These are phyloP conservation scores for Alternaria arborescens DNA, from an alignment of 2,329 filamentous ascomycete species.

Conservation along the genomic window DNA sequence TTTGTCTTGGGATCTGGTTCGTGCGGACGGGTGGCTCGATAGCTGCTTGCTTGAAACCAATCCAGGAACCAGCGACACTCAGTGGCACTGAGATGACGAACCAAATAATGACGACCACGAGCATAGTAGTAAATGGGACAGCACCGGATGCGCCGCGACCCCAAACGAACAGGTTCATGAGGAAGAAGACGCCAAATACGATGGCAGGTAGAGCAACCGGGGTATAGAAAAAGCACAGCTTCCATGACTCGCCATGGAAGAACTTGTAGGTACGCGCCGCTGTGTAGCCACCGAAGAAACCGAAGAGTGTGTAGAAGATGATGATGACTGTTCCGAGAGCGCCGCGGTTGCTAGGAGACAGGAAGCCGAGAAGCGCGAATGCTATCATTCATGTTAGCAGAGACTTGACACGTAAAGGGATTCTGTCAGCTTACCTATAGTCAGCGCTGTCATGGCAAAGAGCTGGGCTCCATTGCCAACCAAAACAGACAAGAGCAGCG, in stretches of 20 bases:
- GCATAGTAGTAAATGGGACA: constrained; percentile 96
- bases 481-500: constrained; percentile 84
- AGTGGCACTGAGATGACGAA: constrained; percentile 95
- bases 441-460: constrained; percentile 96
- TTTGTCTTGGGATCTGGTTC: constrained; percentile 97
- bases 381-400: constrained; percentile 49
- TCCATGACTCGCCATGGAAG: constrained; percentile 92
- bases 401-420: too few species aligned
- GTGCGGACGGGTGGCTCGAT: constrained; percentile 86
- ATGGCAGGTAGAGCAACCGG: constrained; percentile 85
- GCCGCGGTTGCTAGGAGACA: constrained; percentile 94
- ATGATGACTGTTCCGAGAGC: constrained; percentile 93
- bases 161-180: constrained; percentile 96
- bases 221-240: constrained; percentile 88
- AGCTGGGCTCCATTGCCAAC: constrained; percentile 94
- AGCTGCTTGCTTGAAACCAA: constrained; percentile 78
- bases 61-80: constrained; percentile 88
- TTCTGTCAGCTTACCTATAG: constrained; percentile 66
- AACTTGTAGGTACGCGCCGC: constrained; percentile 94
- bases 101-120: constrained; percentile 92
- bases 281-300: constrained; percentile 89
- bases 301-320: constrained; percentile 90
- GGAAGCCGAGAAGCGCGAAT: constrained; percentile 91
- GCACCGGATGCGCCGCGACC: constrained; percentile 90
- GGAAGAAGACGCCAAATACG: constrained; percentile 88